Evolutionary conservation across 176 grass and related monocot species (phyloP).

Genomic region (Thinopyrum elongatum): DNA sequence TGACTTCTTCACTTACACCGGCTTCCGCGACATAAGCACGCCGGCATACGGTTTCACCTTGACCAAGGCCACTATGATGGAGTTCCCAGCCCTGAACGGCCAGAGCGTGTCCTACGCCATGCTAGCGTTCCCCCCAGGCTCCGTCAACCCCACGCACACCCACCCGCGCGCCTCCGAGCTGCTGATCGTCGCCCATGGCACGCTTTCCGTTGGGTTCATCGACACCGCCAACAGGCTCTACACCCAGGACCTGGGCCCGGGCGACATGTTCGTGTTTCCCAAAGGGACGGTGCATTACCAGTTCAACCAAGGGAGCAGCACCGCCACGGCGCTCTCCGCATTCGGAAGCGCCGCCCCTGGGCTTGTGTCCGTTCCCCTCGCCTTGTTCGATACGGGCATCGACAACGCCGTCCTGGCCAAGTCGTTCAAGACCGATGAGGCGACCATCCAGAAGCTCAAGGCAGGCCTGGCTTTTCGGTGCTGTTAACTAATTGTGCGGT

Average conservation of each 20-base stretch:
- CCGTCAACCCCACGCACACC: background rate
- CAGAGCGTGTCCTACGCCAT: background rate
- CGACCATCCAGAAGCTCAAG: slow-evolving; percentile 10
- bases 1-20: slow-evolving; percentile 16
- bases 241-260: background rate
- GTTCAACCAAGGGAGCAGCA: background rate
- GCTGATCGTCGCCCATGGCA: background rate
- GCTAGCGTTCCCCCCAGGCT: background rate
- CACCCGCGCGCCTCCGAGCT: background rate
- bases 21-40: background rate
- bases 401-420: slow-evolving; percentile 11
- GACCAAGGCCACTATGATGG: background rate
- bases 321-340: slow-evolving; percentile 7
- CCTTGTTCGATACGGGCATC: slow-evolving; percentile 15
- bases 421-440: background rate
- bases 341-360: slow-evolving; percentile 12
- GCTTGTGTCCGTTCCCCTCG: background rate
- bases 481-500: background rate
- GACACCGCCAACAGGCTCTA: background rate
- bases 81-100: background rate
- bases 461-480: background rate
- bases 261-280: background rate
- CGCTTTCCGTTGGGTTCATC: background rate
- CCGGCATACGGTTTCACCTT: slow-evolving; percentile 6
- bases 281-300: background rate